Evolutionary conservation across 2,329 filamentous ascomycete species (phyloP), one percentile per base, ranked within the genome.

Genomic region (Xylaria sp.): DNA sequence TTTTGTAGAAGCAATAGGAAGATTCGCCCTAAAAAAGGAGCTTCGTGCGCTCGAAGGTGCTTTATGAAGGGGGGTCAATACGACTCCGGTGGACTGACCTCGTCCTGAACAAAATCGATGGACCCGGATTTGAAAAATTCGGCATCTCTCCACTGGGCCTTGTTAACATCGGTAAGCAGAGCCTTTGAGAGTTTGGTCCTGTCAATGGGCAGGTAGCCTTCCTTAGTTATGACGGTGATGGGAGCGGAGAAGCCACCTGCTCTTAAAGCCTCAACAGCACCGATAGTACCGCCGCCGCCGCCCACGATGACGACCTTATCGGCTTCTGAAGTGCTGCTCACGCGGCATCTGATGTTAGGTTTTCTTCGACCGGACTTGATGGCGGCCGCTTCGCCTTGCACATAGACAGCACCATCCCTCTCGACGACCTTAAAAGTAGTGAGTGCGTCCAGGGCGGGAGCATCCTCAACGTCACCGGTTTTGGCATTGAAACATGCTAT

Each of bases 131-230:
- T 89, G 79, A 92, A 98, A 87, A 92, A 97, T 38, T 90, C 88
- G 69, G 89, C 85, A 60, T 92, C 87, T 68, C 96, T 87, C 85
- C 90, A 91, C 47, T 91, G 89, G 49, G 97, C 81, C 81, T 97
- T 97, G 50, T 86, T 85, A 1, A 89, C 79, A 76, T 99, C 95
- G 6, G 92, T 88, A 69, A 97, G 86, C 13, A 99, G 85, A 0
- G 95, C 93, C 81, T 99, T 99, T 76, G 94, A 97, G 47, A 99
- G 86, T 84, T 98, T 98, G 11, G 96, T 93, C 22, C 96, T 89
- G 81, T 99, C 96, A 73, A 98, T 94, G 36, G 94, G 94, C 38
- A 91, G 86, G 77, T 96, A 91, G 25, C 92, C 91, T 79, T 99
- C 96, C 70, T 87, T 90, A 13, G 92, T 90, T 74, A 99, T 89